These are phyloP conservation scores for Xerocomus brunneocitrinus DNA, from an alignment of 768 basidiomycete species.

Conservation along the genomic window DNA sequence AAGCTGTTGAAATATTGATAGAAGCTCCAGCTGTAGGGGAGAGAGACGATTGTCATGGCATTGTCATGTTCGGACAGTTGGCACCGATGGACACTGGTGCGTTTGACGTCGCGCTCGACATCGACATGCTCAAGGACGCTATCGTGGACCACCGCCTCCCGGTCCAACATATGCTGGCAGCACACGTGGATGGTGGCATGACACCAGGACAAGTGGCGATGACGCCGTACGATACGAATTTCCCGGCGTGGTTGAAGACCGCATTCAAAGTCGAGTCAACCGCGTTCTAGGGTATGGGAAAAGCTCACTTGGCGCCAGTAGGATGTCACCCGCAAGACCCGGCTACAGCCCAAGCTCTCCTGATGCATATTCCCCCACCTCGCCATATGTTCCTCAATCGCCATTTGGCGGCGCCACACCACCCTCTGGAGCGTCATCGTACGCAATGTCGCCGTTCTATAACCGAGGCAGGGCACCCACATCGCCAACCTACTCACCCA, in stretches of 20 bases:
- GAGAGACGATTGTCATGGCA: slow-evolving; percentile 95
- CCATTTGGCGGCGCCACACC: slow-evolving; percentile 81
- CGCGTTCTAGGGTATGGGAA: slow-evolving; percentile 84
- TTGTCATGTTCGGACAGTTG: slow-evolving; percentile 98
- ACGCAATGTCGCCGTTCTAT: slow-evolving; percentile 83
- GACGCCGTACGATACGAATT: slow-evolving; percentile 95
- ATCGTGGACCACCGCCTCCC: slow-evolving; percentile 96
- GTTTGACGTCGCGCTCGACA: slow-evolving; percentile 93
- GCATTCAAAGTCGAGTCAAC: slow-evolving; percentile 80
- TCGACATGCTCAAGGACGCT: slow-evolving; percentile 98
- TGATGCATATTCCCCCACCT: slow-evolving; percentile 83
- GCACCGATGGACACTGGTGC: slow-evolving; percentile 99
- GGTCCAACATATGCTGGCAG: slow-evolving; percentile 72
- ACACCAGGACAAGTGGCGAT: slow-evolving; percentile 88
- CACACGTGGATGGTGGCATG: slow-evolving; percentile 82
- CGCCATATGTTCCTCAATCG: slow-evolving; percentile 83
- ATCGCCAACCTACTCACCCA: slow-evolving; percentile 85
- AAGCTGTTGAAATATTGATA: slow-evolving; percentile 98
- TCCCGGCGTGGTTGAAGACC: slow-evolving; percentile 76
- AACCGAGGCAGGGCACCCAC: slow-evolving; percentile 59
- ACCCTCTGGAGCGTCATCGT: slow-evolving; percentile 76
- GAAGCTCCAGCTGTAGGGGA: slow-evolving; percentile 98
- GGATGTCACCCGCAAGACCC: slow-evolving; percentile 84
- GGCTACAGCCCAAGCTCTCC: slow-evolving; percentile 92
- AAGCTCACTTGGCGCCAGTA: slow-evolving; percentile 78